Base-by-base conservation (phyloP, 208 protist species). In the Acanthamoeba rhysodes region DNA sequence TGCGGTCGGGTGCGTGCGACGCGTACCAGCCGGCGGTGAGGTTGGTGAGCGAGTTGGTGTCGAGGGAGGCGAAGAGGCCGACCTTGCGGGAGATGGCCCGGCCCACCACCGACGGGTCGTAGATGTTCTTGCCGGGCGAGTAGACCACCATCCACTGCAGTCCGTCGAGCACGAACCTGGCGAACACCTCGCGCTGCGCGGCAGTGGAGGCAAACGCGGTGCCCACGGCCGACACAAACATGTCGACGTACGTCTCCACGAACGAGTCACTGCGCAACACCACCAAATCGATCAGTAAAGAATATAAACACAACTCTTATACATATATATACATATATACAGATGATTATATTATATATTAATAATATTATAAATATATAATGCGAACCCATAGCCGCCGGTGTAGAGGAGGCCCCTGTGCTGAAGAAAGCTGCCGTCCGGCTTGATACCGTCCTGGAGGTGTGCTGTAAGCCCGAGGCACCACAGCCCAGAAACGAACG, bases 321-420 rank as follows among this genome's bases (percentile, higher is more conserved):
- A n/a, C n/a, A n/a, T n/a, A n/a, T n/a, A n/a, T n/a, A n/a, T n/a
- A n/a, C n/a, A n/a, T n/a, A n/a, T n/a, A n/a, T n/a, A n/a, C n/a
- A n/a, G n/a, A n/a, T n/a, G n/a, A n/a, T n/a, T n/a, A n/a, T n/a
- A n/a, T n/a, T n/a, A n/a, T n/a, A n/a, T n/a, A n/a, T n/a, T n/a
- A n/a, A n/a, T n/a, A n/a, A n/a, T n/a, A n/a, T n/a, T n/a, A n/a
- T n/a, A n/a, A n/a, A n/a, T n/a, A n/a, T n/a, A n/a, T n/a, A n/a
- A n/a, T n/a, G n/a, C n/a, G 78, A 14, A 85, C 78, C 80, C 80
- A 12, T 88, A 88, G n/a, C 50, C 80, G 27, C 80, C 80, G 12
- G 16, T 32, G 80, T 88, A 88, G 80, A 88, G 80, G 22, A 88
- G 27, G n/a, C n/a, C 80, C 14, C 22, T 41, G 53, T 88, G 80